Base-by-base conservation (phyloP, 352 stramenopile genomes). In the Phytophthora syringae region DNA sequence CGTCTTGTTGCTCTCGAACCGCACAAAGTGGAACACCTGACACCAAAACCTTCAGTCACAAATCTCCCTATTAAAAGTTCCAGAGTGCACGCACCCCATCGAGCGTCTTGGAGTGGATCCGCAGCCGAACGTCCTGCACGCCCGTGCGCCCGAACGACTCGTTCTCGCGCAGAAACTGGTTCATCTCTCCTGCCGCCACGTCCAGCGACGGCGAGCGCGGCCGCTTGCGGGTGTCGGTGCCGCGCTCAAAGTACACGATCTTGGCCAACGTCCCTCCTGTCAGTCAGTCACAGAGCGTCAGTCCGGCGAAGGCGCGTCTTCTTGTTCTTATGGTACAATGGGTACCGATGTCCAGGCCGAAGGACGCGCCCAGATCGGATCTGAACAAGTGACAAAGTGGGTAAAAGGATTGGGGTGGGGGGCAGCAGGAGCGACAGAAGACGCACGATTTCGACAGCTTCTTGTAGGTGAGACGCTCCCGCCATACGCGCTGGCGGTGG, bases 1-100 rank as follows among this genome's bases (percentile, higher is more conserved):
- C 28, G 88, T 94, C 50, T 90, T 84, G 44, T 69, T 85, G 32
- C 83, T 91, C 51, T 96, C 88, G 45, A 94, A 95, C 5, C 84
- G 80, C 25, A 96, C 94, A 70, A 99, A 99, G 70, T 99, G 97
- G 50, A 99, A 96, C 30, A 96, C 85, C 86, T 94, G 34, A 55
- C 32, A 57, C 13, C 1, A 39, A 44, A 32, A 32, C 27, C 5
- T 32, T 21, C 0, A n/a, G 27, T 34, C 27, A 62, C 15, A 11
- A n/a, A 30, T 20, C 30, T 13, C 1, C 7, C 16, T 3, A 42
- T n/a, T 2, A 42, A n/a, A 15, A n/a, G 20, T n/a, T n/a, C n/a
- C n/a, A n/a, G 3, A 47, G 21, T 37, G 3, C 36, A 72, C 43
- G 57, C 66, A 94, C 86, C 27, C 97, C 97, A 43, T 97, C 90